These are phyloP conservation scores for Yamadazyma blattariae DNA, from an alignment of 1,139 yeast species.

Conservation along the genomic window DNA sequence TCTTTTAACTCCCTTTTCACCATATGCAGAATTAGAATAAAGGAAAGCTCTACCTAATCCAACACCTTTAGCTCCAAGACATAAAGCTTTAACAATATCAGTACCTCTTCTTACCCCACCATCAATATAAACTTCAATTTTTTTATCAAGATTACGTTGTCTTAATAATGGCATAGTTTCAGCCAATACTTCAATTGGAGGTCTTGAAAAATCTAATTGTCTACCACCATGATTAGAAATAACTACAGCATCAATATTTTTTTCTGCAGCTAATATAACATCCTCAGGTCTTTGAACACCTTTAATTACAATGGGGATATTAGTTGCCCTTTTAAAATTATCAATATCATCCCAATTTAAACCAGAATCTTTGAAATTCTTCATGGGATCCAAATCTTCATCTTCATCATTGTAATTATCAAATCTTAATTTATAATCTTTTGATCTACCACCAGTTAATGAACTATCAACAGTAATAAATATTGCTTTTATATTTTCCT, in stretches of 20 bases:
- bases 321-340: slow-evolving; percentile 55
- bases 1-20: slow-evolving; percentile 44
- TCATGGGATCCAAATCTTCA: slow-evolving; percentile 48
- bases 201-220: slow-evolving; percentile 46
- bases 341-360: slow-evolving; percentile 65
- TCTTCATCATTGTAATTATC: slow-evolving; percentile 57
- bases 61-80: slow-evolving; percentile 57
- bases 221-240: slow-evolving; percentile 58
- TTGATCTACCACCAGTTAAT: slow-evolving; percentile 83
- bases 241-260: slow-evolving; percentile 46
- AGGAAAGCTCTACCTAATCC: slow-evolving; percentile 48
- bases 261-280: slow-evolving; percentile 42
- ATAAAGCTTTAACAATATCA: slow-evolving; percentile 51
- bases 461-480: slow-evolving; percentile 95
- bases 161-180: slow-evolving; percentile 42
- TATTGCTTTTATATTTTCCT: slow-evolving; percentile 71
- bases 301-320: slow-evolving; percentile 65
- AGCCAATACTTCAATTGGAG: slow-evolving; percentile 48
- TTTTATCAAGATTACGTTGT: slow-evolving; percentile 27
- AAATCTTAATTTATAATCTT: slow-evolving; percentile 42
- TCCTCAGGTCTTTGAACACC: slow-evolving; percentile 74
- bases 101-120: slow-evolving; percentile 56
- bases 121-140: slow-evolving; percentile 46
- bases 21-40: slow-evolving; percentile 46
- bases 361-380: slow-evolving; percentile 70